Evolutionary conservation across 257 asterid genomes (phyloP), one percentile per base, ranked within the genome.

Genomic region (Capsicum rhomboideum): DNA sequence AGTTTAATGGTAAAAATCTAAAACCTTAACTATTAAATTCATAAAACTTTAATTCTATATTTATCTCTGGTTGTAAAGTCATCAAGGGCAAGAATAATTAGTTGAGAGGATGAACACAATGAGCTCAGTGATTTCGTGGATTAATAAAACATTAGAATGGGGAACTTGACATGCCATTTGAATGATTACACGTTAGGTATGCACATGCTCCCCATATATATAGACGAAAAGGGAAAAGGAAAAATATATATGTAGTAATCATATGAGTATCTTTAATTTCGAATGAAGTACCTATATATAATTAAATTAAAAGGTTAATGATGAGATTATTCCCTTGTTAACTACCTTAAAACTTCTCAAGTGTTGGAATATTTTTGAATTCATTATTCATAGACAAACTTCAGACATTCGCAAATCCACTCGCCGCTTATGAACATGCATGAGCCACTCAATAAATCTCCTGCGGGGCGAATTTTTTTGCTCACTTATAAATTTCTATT

Each of bases 181-280:
- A 93, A 92, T 91, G 95, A 91, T 93, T 89, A 85, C 86, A 82
- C 74, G 87, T 87, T 90, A 85, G 93, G 95, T 87, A 29, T 82
- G 94, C 98, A 91, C 94, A 93, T 91, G 93, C 87, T 89, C 88
- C 87, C 71, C 23, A 8, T n/a, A 17, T 14, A 26, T 12, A 59
- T 61, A n/a, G n/a, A n/a, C n/a, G n/a, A n/a, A n/a, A n/a, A n/a
- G n/a, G n/a, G n/a, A n/a, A n/a, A n/a, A n/a, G n/a, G n/a, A n/a
- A n/a, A n/a, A n/a, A n/a, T n/a, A n/a, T n/a, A n/a, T n/a, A n/a
- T n/a, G n/a, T n/a, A n/a, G 8, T 23, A 59, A 83, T 28, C 26
- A 26, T 63, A 61, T 72, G 34, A 71, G 49, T 31, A 82, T 83
- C 86, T 87, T n/a, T n/a, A n/a, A n/a, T 84, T 49, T 82, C 52